Conservation (phyloP, 768 basidiomycete species). For the Collybia mongolica region DNA sequence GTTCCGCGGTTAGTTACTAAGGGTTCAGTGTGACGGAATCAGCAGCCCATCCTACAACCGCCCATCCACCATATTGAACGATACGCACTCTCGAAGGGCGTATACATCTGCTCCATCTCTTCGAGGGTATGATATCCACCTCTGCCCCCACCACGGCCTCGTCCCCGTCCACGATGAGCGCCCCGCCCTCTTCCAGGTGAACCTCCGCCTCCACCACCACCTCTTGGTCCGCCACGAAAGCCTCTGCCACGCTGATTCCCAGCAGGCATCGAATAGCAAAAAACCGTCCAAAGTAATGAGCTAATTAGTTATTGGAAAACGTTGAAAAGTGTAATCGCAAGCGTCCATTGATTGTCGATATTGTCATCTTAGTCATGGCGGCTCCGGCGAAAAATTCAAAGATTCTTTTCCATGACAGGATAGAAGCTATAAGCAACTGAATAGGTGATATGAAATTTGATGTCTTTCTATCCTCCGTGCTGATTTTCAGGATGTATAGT, state of each 20-base stretch:
- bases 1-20: constrained; percentile 15
- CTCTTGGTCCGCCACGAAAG: constrained; percentile 10
- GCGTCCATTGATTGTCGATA: no score
- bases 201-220: constrained; percentile 15
- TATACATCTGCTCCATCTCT: constrained; percentile 14
- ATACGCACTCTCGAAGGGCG: constrained; percentile 25
- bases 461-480: no score
- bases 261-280: no score
- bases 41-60: constrained; percentile 3
- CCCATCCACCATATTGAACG: background rate
- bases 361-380: no score
- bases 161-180: constrained; percentile 22
- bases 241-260: constrained; percentile 15
- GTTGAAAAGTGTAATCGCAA: no score
- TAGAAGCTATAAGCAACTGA: no score
- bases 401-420: no score
- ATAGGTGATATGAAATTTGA: no score
- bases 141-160: constrained; percentile 18
- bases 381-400: no score
- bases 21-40: constrained; percentile 10
- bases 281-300: background rate
- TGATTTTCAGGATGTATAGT: no score
- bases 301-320: no score
- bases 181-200: constrained; percentile 14
- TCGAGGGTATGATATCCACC: constrained; percentile 20